Base-by-base conservation (phyloP, 2,329 filamentous ascomycete species). In the Dactylonectria macrodidyma region DNA sequence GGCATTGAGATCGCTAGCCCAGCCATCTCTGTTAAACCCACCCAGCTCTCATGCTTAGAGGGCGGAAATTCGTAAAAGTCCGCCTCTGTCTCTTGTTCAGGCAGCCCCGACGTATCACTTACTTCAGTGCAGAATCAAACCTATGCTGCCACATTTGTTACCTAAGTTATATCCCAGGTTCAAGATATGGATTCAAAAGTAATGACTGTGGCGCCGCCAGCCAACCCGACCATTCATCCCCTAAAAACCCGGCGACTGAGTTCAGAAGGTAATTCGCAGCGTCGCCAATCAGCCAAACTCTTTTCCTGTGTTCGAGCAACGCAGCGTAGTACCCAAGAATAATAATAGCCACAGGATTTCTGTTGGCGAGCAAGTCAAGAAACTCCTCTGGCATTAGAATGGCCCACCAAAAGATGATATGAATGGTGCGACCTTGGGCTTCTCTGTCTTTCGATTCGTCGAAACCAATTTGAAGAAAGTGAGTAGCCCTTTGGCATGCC, bases 351-450 rank as follows among this genome's bases (percentile, higher is more conserved):
- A 26, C 38, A 16, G 54, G 36, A 5, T 57, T 26, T 19, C 7
- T 30, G 10, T 16, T 30, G 22, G 22, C 7, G 10, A 57, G 54
- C 38, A 57, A n/a, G 22, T 46, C 54, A 1, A 57, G 3, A 57
- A 44, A 57, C 16, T 57, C 19, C 12, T 44, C 22, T 1, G 54
- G 54, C 38, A 57, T 57, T 2, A 57, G 12, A 16, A 57, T 24
- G 3, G 54, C 54, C 54, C 54, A 57, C 54, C 54, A 57, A 22
- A 57, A 57, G 1, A 57, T 57, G 54, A 46, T 14, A 16, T 57
- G 54, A 14, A 57, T 57, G 12, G 38, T 44, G 6, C 8, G 54
- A 19, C 22, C 54, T 5, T 30, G 19, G 6, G 36, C 22, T 6
- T 26, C 4, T 19, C 22, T 22, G 12, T 10, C 19, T 24, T 57